A percentile compares a stretch with the other conserved stretches of the same genome.
Conservation (phyloP, 1,139 yeast species). For the Suhomyces bolitotheri region DNA sequence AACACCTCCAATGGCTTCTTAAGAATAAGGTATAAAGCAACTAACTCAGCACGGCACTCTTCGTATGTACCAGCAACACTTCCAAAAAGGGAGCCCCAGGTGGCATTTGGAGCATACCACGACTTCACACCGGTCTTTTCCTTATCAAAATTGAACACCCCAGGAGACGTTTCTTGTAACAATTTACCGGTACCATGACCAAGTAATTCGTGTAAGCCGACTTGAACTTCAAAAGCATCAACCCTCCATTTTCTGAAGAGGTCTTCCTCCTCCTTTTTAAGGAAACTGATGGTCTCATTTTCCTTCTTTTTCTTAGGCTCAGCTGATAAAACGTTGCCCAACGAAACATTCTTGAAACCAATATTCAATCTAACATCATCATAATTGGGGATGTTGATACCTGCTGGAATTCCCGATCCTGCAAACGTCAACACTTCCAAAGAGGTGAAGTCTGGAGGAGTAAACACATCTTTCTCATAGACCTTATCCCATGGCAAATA, state of each 20-base stretch:
- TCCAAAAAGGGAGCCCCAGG: conserved; percentile 89
- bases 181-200: conserved; percentile 94
- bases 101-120: conserved; percentile 75
- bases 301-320: conserved; percentile 59
- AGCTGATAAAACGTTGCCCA: conserved; percentile 81
- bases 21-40: conserved; percentile 77
- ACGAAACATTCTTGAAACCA: conserved; percentile 86
- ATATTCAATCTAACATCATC: conserved; percentile 80
- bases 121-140: conserved; percentile 67
- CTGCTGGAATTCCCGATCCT: conserved; percentile 89
- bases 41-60: conserved; percentile 90
- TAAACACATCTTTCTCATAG: conserved; percentile 80
- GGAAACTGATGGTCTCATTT: conserved; percentile 70
- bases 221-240: conserved; percentile 88
- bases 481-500: conserved; percentile 74
- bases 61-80: conserved; percentile 82
- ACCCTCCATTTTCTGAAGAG: conserved; percentile 71
- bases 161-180: conserved; percentile 62
- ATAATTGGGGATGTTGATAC: conserved; percentile 89
- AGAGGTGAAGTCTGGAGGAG: conserved; percentile 90
- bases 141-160: conserved; percentile 69
- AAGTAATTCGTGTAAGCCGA: conserved; percentile 84
- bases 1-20: conserved; percentile 58
- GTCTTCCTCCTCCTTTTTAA: conserved; percentile 51
- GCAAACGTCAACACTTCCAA: conserved; percentile 88